These are phyloP conservation scores for Alternaria consortialis DNA, from an alignment of 2,329 filamentous ascomycete species.

Conservation along the genomic window DNA sequence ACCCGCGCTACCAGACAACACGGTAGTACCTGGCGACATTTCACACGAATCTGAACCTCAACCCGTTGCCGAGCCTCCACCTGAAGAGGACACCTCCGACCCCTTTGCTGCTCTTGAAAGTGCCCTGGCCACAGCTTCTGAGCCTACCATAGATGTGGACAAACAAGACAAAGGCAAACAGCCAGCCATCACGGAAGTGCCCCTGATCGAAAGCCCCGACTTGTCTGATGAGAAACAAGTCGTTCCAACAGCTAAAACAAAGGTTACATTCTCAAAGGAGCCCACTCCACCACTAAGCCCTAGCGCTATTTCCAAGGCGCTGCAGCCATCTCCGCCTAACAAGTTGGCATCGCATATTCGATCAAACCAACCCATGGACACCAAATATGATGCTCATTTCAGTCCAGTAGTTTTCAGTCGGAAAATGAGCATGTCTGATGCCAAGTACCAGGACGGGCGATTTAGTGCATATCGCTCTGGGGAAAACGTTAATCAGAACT, in stretches of 20 bases:
- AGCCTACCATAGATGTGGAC: conserved; percentile 3
- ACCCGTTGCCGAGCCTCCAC: conserved; percentile 7
- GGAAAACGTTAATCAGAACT: conserved; percentile 9
- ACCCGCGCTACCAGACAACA: conserved; percentile 25
- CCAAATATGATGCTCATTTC: conserved; percentile 57
- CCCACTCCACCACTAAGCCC: conserved; percentile 54
- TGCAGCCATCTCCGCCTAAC: conserved; percentile 55
- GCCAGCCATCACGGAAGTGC: neutral
- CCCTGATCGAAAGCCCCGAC: neutral
- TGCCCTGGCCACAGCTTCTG: conserved; percentile 30
- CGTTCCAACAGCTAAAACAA: neutral
- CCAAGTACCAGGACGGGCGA: conserved; percentile 63
- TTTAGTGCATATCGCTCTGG: conserved; percentile 40
- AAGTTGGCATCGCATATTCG: conserved; percentile 13
- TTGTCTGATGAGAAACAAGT: neutral
- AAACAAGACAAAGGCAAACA: conserved; percentile 13
- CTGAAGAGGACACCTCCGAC: conserved; percentile 39
- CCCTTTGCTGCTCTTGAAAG: conserved; percentile 42
- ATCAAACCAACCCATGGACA: conserved; percentile 10
- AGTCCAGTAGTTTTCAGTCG: conserved; percentile 62
- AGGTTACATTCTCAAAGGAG: conserved; percentile 18
- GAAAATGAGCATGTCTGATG: conserved; percentile 58
- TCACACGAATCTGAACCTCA: conserved; percentile 1
- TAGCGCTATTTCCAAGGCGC: conserved; percentile 54
- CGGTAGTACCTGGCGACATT: conserved; percentile 11